These are phyloP conservation scores for Henckelia pumila DNA, from an alignment of 257 asterid species.

Conservation along the genomic window DNA sequence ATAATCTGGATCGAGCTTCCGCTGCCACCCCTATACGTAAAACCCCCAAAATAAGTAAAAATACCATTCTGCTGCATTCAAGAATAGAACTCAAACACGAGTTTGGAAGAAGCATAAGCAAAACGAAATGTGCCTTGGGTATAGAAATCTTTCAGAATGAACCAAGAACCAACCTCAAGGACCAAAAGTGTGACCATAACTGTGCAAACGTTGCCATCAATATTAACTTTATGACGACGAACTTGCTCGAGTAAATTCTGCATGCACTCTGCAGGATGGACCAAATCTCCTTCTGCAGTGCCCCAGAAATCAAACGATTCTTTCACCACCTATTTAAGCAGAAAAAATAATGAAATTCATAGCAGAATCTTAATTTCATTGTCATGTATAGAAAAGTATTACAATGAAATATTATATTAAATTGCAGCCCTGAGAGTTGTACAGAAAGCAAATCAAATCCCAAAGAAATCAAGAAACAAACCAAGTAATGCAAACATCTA, in stretches of 20 bases:
- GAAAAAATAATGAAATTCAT: background rate
- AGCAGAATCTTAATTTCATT: background rate
- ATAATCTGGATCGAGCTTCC: constrained; percentile 58
- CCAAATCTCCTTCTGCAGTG: background rate
- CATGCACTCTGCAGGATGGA: background rate
- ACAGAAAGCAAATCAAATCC: background rate
- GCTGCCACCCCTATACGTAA: constrained; percentile 40
- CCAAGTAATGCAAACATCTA: background rate
- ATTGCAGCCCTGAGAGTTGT: background rate
- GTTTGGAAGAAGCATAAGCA: background rate
- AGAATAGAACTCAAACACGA: background rate
- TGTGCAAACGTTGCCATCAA: constrained; percentile 97
- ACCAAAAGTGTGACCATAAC: constrained; percentile 92
- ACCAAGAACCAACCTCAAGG: constrained; percentile 62
- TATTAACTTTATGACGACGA: constrained; percentile 35
- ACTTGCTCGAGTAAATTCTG: background rate
- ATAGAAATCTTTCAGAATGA: background rate
- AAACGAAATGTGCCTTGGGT: background rate
- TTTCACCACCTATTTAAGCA: constrained; percentile 45
- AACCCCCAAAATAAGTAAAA: constrained; percentile 8
- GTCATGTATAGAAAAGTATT: background rate
- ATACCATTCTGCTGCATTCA: background rate
- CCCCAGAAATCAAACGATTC: constrained; percentile 2
- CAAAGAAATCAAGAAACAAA: constrained; percentile 19
- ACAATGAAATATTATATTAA: background rate